Evolutionary conservation across 73 alveolate species (phyloP).

Genomic region (Breviolum minutum): DNA sequence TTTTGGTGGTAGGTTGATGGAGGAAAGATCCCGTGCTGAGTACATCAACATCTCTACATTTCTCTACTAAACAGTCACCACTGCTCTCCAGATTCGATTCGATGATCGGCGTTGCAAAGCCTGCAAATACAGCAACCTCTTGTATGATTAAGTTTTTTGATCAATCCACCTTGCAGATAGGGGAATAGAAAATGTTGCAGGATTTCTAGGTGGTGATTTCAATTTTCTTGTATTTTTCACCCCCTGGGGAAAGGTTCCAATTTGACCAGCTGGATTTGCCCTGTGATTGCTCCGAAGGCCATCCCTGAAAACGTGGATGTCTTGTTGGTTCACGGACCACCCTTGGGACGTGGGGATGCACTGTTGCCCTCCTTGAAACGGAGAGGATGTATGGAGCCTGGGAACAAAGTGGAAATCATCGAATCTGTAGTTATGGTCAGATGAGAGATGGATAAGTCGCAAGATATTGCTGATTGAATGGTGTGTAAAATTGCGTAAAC

Average conservation of each 20-base stretch:
- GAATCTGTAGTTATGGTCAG: neutral
- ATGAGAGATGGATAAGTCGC: no score
- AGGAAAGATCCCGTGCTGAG: neutral
- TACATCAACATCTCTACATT: neutral
- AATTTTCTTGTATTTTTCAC: neutral
- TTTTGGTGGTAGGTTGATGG: neutral
- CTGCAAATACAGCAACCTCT: no score
- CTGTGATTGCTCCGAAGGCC: neutral
- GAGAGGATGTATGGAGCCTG: slow-evolving; percentile 55
- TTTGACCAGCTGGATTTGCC: neutral
- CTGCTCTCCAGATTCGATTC: no score
- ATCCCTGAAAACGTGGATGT: slow-evolving; percentile 59
- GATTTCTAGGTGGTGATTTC: neutral
- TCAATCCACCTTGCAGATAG: no score
- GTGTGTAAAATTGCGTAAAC: no score
- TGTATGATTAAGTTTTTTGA: no score
- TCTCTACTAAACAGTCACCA: neutral
- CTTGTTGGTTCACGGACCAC: slow-evolving; percentile 91
- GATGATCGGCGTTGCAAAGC: no score
- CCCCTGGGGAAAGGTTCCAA: neutral
- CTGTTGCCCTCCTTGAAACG: slow-evolving; percentile 65
- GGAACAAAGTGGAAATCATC: neutral
- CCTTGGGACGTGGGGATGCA: slow-evolving; percentile 95
- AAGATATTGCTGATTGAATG: no score
- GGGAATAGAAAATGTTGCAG: neutral